Evolutionary conservation across 2,329 filamentous ascomycete species (phyloP).

Genomic region (Aspergillus aculeatinus): DNA sequence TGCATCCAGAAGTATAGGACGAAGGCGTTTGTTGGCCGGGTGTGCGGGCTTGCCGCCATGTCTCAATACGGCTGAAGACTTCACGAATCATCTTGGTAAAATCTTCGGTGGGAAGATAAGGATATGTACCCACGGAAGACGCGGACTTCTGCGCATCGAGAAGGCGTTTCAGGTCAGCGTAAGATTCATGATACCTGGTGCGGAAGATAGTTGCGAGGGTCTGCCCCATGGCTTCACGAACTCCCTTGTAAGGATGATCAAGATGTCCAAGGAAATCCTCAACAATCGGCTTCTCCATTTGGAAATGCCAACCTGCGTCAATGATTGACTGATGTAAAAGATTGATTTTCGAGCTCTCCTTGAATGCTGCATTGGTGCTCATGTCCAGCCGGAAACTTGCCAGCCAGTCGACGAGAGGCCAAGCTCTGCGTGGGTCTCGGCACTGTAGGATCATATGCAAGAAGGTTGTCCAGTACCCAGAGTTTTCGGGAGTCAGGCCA

Average conservation of each 20-base stretch:
- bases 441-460: conserved; percentile 84
- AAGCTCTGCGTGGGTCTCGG: conserved; percentile 83
- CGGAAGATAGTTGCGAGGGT: conserved; percentile 86
- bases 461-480: conserved; percentile 92
- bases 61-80: conserved; percentile 76
- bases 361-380: conserved; percentile 94
- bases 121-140: conserved; percentile 79
- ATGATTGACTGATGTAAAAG: conserved; percentile 83
- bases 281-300: conserved; percentile 80
- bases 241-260: conserved; percentile 96
- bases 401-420: conserved; percentile 80
- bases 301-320: conserved; percentile 95
- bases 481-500: conserved; percentile 89
- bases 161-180: conserved; percentile 72
- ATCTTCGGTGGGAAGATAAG: conserved; percentile 75
- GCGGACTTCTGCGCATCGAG: conserved; percentile 74
- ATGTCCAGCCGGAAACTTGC: conserved; percentile 88
- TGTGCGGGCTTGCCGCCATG: conserved; percentile 79
- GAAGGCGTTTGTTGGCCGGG: conserved; percentile 91
- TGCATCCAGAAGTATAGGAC: conserved; percentile 91
- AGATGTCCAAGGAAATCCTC: conserved; percentile 87
- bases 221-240: conserved; percentile 89
- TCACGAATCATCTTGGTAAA: conserved; percentile 70
- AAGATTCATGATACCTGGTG: conserved; percentile 91
- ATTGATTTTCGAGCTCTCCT: conserved; percentile 95